Evolutionary conservation across 2,329 filamentous ascomycete genomes (phyloP), one percentile per base, ranked within the genome.

Genomic region (Neofusicoccum kwambonambiense): DNA sequence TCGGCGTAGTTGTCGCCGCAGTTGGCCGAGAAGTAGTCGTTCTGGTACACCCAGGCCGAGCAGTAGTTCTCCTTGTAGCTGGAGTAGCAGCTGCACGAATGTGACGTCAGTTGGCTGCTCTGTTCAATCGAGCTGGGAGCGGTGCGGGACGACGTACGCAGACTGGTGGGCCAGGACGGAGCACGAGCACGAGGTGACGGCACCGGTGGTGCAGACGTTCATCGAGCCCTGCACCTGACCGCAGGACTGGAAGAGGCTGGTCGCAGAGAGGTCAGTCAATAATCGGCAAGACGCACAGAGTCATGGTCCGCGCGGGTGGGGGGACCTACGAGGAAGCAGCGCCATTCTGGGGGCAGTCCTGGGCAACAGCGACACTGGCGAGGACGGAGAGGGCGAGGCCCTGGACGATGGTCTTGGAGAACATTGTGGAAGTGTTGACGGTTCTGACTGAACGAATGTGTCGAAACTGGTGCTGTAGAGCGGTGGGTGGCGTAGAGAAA

Each of bases 191-290:
- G 56, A 45, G 12, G 56, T 60, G 27, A 60, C 56, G 56, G 56
- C 56, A 47, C 56, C 56, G 56, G 56, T 60, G 56, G 56, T 60
- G 56, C 56, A 60, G 56, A 60, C 56, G 56, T 60, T 60, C 56
- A 60, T 60, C n/a, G 56, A 60, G 42, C 56, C 56, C 56, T 60
- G 56, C 27, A 60, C 56, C 56, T 60, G 31, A 22, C 56, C 56
- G 56, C 56, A 60, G 42, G 41, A 47, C 27, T 37, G 9, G 42
- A 60, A 60, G 27, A 60, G 56, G 41, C 56, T 60, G 31, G 37
- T 19, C 34, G 27, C 19, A 37, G 3, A 44, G 7, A 15, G 9
- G n/a, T n/a, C 8, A 31, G 31, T 47, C 27, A 60, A 37, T 34
- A 15, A 60, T 60, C 35, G 41, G 27, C 11, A 17, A 6, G 39